A percentile compares a stretch with the other conserved stretches of the same genome.
Evolutionary conservation across 176 grass and related monocot genomes (phyloP).

Genomic region (Pontederia paniculata): DNA sequence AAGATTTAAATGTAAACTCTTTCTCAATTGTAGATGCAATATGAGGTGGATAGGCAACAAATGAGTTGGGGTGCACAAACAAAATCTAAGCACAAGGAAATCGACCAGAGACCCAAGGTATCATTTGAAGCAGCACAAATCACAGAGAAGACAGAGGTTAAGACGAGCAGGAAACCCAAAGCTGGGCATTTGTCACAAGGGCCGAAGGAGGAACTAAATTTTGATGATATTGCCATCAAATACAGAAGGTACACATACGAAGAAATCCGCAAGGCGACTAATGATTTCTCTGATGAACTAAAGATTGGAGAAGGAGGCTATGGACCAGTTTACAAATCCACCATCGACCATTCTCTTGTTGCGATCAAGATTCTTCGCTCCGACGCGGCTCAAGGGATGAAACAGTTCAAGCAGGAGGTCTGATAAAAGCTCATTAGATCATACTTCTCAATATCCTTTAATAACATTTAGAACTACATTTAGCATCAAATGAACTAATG

Average conservation of each 20-base stretch:
- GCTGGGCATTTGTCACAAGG: conserved; percentile 17
- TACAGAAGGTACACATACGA: conserved; percentile 86
- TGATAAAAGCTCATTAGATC: neutral
- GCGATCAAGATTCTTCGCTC: conserved; percentile 79
- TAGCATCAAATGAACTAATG: too few species aligned
- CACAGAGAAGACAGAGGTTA: too few species aligned
- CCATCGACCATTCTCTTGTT: conserved; percentile 72
- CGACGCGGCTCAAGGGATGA: conserved; percentile 66
- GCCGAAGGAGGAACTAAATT: conserved; percentile 34
- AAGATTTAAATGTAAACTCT: conserved; percentile 12
- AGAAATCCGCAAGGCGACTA: conserved; percentile 65
- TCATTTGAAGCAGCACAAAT: too few species aligned
- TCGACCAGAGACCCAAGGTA: conserved; percentile 7
- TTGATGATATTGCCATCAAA: conserved; percentile 44
- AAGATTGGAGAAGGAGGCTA: conserved; percentile 97
- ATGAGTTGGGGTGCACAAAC: conserved; percentile 60
- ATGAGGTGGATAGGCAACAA: conserved; percentile 39
- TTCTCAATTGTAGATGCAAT: too few species aligned
- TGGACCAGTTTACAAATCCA: conserved; percentile 79
- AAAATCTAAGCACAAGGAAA: conserved; percentile 54
- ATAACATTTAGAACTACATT: too few species aligned
- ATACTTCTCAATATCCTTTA: too few species aligned
- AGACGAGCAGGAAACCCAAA: too few species aligned
- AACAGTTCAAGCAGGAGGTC: conserved; percentile 96
- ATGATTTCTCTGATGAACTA: conserved; percentile 68